Conservation (phyloP, 2,329 filamentous ascomycete genomes). For the Trichophyton benhamiae region DNA sequence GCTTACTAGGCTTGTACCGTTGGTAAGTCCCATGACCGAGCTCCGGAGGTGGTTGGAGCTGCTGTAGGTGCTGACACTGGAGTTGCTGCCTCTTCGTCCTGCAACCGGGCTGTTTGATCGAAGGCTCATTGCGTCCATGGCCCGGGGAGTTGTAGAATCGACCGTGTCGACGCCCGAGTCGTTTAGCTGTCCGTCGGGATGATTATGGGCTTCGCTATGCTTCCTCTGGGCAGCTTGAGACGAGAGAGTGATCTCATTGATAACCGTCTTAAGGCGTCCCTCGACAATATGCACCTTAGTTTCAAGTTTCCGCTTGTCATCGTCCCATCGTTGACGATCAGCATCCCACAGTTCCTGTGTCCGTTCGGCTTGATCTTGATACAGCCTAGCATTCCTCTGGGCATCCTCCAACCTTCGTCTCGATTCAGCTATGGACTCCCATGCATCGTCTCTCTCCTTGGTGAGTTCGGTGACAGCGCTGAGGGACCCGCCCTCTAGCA, state of each 20-base stretch:
- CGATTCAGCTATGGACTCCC: conserved; percentile 58
- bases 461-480: conserved; percentile 74
- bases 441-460: conserved; percentile 72
- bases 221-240: conserved; percentile 20
- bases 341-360: conserved; percentile 69
- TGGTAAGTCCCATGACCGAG: conserved; percentile 52
- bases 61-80: conserved; percentile 40
- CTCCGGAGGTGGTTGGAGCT: conserved; percentile 47
- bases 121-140: conserved; percentile 59
- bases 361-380: conserved; percentile 72
- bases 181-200: conserved; percentile 18
- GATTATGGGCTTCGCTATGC: not conserved
- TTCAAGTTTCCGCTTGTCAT: conserved; percentile 69
- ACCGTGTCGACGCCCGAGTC: conserved; percentile 51
- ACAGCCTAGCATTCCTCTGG: conserved; percentile 63
- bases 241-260: conserved; percentile 60
- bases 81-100: conserved; percentile 47
- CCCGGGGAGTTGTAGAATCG: conserved; percentile 35
- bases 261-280: conserved; percentile 64
- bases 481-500: conserved; percentile 77
- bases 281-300: conserved; percentile 83
- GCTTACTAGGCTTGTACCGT: conserved; percentile 48
- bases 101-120: conserved; percentile 55
- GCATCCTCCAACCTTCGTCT: conserved; percentile 63
- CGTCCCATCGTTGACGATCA: conserved; percentile 75